Evolutionary conservation across 2,329 filamentous ascomycete species (phyloP), one percentile per base, ranked within the genome.

Genomic region (Xylariaceae sp.): DNA sequence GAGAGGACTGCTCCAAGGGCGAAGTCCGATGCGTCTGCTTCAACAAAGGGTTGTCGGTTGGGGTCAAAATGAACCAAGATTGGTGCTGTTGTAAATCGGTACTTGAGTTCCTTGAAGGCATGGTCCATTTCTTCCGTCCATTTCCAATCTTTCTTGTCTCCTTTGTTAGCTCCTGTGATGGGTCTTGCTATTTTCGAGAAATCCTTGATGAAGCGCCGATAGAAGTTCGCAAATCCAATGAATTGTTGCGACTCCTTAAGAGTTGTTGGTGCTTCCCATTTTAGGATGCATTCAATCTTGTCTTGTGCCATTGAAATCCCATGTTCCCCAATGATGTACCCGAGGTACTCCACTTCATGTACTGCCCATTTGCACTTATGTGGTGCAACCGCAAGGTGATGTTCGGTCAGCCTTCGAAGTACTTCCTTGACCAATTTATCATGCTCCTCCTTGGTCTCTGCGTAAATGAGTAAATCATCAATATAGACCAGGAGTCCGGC

Each of bases 171-270:
- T 2, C 45, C 16, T 9, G 42, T 54, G 2, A 71, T 41, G 1
- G 62, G 62, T 37, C 26, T 47, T 1, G 50, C 54, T 6, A 70
- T 59, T 10, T 10, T n/a, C 2, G 32, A 23, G 37, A 42, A 71
- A 2, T 59, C 40, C 7, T 60, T 23, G 14, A 73, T 67, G 47
- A 73, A 73, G 7, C 57, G 37, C 4, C 66, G 54, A 56, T 74
- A 73, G 52, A 70, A 74, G 42, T 74, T 73, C 2, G 51, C 57
- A 44, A 74, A 71, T 9, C 69, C 65, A n/a, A 74, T 19, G 52
- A 74, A 73, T 1, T 42, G 50, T 56, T 64, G 59, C 2, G 67
- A 62, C 18, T 58, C 60, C 23, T 60, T 61, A 2, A 67, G 49
- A 5, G 16, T 63, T 6, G 4, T 55, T 4, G 61, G 68, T 18